Conservation (phyloP, 129 eudicot species). For the Ambrosia artemisiifolia region DNA sequence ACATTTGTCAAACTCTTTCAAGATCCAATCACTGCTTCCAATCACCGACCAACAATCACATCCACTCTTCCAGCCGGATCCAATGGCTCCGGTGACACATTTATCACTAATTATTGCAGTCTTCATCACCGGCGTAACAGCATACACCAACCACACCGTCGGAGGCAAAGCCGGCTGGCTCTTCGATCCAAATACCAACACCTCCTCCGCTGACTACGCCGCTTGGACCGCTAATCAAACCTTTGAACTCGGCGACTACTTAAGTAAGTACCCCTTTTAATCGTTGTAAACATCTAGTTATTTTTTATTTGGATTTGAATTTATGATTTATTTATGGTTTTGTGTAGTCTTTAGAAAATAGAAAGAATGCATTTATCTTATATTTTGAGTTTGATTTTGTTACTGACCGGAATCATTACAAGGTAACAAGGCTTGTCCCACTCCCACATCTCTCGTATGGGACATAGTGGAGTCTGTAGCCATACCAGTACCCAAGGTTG, state of each 20-base stretch:
- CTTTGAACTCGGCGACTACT: constrained; percentile 74
- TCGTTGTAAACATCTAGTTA: neutral
- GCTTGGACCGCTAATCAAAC: constrained; percentile 70
- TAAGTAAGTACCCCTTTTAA: constrained; percentile 46
- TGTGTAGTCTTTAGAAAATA: neutral
- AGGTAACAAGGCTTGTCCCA: too few species aligned
- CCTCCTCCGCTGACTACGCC: constrained; percentile 50
- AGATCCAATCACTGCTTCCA: constrained; percentile 11
- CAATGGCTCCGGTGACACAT: constrained; percentile 34
- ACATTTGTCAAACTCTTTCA: neutral
- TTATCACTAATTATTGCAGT: constrained; percentile 28
- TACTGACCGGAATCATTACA: too few species aligned
- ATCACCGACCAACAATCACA: constrained; percentile 16
- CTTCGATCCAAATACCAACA: constrained; percentile 45
- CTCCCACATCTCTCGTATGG: too few species aligned
- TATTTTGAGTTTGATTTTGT: too few species aligned
- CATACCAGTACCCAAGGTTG: too few species aligned
- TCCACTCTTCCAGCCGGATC: constrained; percentile 21
- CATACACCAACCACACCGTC: constrained; percentile 80
- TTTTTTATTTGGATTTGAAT: neutral
- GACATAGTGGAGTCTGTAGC: too few species aligned
- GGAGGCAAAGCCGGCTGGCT: constrained; percentile 79
- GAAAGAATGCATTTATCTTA: neutral
- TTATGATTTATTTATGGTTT: neutral
- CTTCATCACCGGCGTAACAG: constrained; percentile 41